Conservation (phyloP, 192 early-diverging fungal genomes). For the Coemansia sp. region DNA sequence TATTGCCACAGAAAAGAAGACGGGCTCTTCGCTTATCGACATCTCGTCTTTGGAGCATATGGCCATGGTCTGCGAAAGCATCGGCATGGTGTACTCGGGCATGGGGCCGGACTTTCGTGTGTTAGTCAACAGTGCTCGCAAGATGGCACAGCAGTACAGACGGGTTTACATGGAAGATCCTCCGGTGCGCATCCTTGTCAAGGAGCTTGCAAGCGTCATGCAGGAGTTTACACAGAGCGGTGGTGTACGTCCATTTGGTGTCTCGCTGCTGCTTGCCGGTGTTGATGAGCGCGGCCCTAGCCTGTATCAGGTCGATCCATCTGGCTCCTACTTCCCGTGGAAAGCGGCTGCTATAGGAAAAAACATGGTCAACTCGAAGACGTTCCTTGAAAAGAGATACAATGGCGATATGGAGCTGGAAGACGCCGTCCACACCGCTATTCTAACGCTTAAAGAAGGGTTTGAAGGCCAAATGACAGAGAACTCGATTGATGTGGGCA, state of each 20-base stretch:
- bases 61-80: conserved; percentile 81
- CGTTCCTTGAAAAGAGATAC: conserved; percentile 96
- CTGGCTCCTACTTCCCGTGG: conserved; percentile 98
- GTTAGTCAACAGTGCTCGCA: conserved; percentile 91
- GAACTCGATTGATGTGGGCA: conserved; percentile 92
- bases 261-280: conserved; percentile 94
- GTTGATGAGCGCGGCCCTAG: conserved; percentile 88
- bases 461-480: conserved; percentile 99
- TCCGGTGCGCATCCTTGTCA: conserved; percentile 91
- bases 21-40: conserved; percentile 89
- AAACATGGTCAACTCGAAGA: conserved; percentile 99
- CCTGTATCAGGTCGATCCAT: conserved; percentile 99
- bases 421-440: conserved; percentile 98
- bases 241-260: conserved; percentile 99
- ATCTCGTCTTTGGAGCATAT: conserved; percentile 91
- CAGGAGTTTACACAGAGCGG: conserved; percentile 99
- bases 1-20: conserved; percentile 97
- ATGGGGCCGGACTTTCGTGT: conserved; percentile 99
- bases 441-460: conserved; percentile 98
- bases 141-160: conserved; percentile 95
- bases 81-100: conserved; percentile 98
- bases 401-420: conserved; percentile 94
- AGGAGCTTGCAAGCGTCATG: conserved; percentile 96
- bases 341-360: conserved; percentile 99
- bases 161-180: conserved; percentile 93